These are phyloP conservation scores for Carex kokanica DNA, from an alignment of 176 grass and related monocot genomes.

Conservation along the genomic window DNA sequence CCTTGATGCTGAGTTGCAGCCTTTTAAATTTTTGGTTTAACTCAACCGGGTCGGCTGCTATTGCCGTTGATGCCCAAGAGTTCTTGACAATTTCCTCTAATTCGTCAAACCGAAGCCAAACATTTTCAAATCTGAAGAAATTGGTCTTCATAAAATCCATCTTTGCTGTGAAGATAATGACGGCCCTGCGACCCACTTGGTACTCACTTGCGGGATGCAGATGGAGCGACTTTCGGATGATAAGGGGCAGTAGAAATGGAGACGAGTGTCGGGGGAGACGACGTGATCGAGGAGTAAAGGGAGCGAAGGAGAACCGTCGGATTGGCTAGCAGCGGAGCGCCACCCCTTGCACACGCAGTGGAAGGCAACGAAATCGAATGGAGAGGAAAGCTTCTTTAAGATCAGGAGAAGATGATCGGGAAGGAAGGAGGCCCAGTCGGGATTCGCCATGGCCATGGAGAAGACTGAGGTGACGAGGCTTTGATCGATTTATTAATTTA, in stretches of 20 bases:
- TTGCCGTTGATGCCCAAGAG: too few relatives aligned
- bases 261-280: not conserved
- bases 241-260: not conserved
- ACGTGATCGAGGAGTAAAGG: not conserved
- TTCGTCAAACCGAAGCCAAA: too few relatives aligned
- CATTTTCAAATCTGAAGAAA: too few relatives aligned
- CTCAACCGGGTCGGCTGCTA: too few relatives aligned
- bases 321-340: not conserved
- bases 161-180: too few relatives aligned
- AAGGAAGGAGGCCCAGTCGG: not conserved
- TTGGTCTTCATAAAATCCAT: too few relatives aligned
- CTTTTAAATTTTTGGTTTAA: too few relatives aligned
- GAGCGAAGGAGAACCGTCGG: not conserved
- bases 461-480: too few relatives aligned
- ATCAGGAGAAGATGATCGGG: not conserved
- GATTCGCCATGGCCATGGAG: slow-evolving; percentile 1
- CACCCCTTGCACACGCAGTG: not conserved
- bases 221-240: not conserved
- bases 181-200: not conserved
- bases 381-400: not conserved
- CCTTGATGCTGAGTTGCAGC: too few relatives aligned
- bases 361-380: not conserved
- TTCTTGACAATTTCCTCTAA: too few relatives aligned
- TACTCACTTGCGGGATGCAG: not conserved
- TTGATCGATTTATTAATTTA: too few relatives aligned